Base-by-base conservation (phyloP, 176 grass and related monocot genomes). In the Eragrostis nindensis region DNA sequence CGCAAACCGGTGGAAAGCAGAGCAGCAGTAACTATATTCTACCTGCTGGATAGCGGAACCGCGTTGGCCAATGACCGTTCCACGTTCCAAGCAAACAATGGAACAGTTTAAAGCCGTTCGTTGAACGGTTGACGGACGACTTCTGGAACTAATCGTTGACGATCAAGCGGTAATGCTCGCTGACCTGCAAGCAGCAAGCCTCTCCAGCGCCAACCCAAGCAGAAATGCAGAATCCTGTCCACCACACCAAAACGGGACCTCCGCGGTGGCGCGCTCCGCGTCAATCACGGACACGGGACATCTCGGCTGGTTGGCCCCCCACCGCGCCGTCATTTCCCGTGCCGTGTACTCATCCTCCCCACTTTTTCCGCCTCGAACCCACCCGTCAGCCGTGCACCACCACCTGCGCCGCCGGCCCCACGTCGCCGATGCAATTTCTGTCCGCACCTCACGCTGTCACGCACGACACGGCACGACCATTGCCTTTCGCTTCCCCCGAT, bases 401-500 rank as follows among this genome's bases (percentile, higher is more conserved):
- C 52, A 18, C 16, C 50, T 6, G 0, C 49, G 5, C 18, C 53
- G 19, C 27, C 16, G 32, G 45, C 4, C 0, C 70, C 17, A 15
- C 18, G 24, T 25, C 68, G 69, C 16, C 46, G 68, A 52, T 54
- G 27, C 21, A 6, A 12, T 71, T 65, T 19, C 0, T 10, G n/a
- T 6, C 60, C 50, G 8, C 16, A 2, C 5, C 6, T 48, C 67
- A 44, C 39, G 38, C 19, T 53, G 84, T 69, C 78, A 59, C 63
- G 64, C 62, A 42, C 24, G 84, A 65, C 75, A 38, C 22, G 13
- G 32, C 61, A 17, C 12, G 29, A 40, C 36, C 27, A 0, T 27
- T 0, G 45, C 60, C 81, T 89, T 89, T 81, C 62, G 54, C 70
- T 19, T 29, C 11, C 25, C 82, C 82, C 76, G 64, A 85, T 55